Evolutionary conservation across 108 stramenopile genomes (phyloP).

Genomic region (Nannochloropsis salina): DNA sequence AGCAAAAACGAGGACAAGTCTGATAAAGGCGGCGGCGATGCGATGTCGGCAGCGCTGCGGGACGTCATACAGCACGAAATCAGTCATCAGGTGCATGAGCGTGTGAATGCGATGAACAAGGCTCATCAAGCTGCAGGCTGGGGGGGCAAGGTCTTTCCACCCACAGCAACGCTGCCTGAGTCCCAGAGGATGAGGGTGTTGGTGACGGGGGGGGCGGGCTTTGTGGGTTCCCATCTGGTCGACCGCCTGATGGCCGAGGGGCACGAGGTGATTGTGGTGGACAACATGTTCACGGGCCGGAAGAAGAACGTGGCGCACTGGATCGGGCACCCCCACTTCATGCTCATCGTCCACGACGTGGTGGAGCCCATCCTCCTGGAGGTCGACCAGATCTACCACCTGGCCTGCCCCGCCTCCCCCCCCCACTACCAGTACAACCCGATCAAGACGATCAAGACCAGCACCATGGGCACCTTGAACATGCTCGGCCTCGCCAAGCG

Average conservation of each 20-base stretch:
- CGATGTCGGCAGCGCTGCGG: not conserved
- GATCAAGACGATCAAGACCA: constrained; percentile 98
- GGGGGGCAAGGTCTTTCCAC: not conserved
- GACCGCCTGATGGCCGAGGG: constrained; percentile 96
- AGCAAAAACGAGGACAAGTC: too few species aligned
- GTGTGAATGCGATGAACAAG: not conserved
- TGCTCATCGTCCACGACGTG: constrained; percentile 89
- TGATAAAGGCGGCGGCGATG: not conserved
- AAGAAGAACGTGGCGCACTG: constrained; percentile 93
- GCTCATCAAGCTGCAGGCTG: not conserved
- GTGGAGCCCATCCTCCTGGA: constrained; percentile 93
- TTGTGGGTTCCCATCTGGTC: constrained; percentile 92
- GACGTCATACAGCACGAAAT: not conserved
- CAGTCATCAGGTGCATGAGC: not conserved
- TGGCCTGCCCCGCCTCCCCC: constrained; percentile 98
- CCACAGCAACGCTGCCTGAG: not conserved
- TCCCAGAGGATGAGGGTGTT: constrained; percentile 21
- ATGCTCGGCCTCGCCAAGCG: constrained; percentile 99
- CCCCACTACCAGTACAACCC: constrained; percentile 99
- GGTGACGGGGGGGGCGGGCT: constrained; percentile 59
- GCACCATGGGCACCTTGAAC: constrained; percentile 87
- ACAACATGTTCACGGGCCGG: constrained; percentile 97
- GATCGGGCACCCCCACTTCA: constrained; percentile 88
- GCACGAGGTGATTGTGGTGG: constrained; percentile 88
- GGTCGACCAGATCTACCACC: constrained; percentile 97